A percentile compares a stretch with the other conserved stretches of the same genome.
These are phyloP conservation scores for Saccharomycopsis synnaedendra DNA, from an alignment of 805 yeast species.

Conservation along the genomic window DNA sequence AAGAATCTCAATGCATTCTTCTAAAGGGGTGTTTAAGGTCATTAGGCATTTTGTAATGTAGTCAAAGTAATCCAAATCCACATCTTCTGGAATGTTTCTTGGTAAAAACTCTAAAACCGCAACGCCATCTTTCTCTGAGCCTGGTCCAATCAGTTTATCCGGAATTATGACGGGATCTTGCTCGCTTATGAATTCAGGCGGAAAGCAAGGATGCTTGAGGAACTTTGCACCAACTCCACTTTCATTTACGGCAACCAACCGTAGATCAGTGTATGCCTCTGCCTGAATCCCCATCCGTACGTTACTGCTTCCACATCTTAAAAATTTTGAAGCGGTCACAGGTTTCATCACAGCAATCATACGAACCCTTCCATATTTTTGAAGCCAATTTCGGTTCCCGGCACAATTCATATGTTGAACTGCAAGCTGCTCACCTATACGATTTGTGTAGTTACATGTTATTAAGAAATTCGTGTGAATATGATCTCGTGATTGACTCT, in stretches of 20 bases:
- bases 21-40: conserved; percentile 34
- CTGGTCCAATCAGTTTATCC: conserved; percentile 19
- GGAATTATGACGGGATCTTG: conserved; percentile 24
- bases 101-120: conserved; percentile 50
- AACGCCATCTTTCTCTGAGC: conserved; percentile 16
- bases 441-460: conserved; percentile 45
- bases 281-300: conserved; percentile 53
- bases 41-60: conserved; percentile 53
- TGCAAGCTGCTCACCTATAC: conserved; percentile 46
- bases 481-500: conserved; percentile 24
- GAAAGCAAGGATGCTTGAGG: conserved; percentile 17
- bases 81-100: conserved; percentile 23
- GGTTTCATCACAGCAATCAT: conserved; percentile 62
- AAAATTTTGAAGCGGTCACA: conserved; percentile 46
- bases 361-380: conserved; percentile 59
- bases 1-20: conserved; percentile 37
- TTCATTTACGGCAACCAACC: conserved; percentile 35
- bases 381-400: conserved; percentile 63
- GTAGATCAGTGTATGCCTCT: conserved; percentile 50
- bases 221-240: conserved; percentile 1
- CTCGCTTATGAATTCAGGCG: conserved; percentile 1
- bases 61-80: conserved; percentile 51
- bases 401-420: conserved; percentile 69
- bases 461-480: conserved; percentile 45
- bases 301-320: conserved; percentile 32